Base-by-base conservation (phyloP, 495 filamentous ascomycete species). In the Talaromyces proteolyticus region DNA sequence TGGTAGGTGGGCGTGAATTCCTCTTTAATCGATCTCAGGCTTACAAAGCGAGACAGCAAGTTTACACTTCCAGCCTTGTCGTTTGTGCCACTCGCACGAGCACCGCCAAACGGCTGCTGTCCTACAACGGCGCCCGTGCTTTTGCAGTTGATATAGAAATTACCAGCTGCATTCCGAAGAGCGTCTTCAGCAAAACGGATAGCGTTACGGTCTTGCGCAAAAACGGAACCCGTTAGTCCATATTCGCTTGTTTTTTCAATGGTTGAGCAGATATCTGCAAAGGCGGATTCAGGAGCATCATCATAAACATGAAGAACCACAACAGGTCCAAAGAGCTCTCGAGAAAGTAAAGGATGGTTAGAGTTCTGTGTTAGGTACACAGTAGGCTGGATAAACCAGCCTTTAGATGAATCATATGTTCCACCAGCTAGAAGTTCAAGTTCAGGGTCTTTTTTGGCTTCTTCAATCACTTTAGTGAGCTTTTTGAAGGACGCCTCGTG, bases 121-220 rank as follows among this genome's bases (percentile, higher is more conserved):
- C 89, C 90, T 2, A 95, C 89, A 34, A 95, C 89, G 7, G 90
- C 90, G 43, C 89, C 90, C 3, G 90, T 95, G 65, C 83, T 86
- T 80, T 95, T 94, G 74, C 86, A 88, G 72, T 95, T 95, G 70
- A 94, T 81, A 66, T 94, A 94, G 69, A 92, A 94, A 70, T 94
- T 94, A 17, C 89, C 89, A 26, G 88, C 86, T 3, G 88, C 68
- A 60, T 91, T 86, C 57, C 84, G 80, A 48, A 94, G 81, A 49
- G 72, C 78, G 40, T 91, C 79, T 62, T 90, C 83, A 4, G 88
- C 88, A 29, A 77, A 59, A 14, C 77, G 76, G 49, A 91, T 66
- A 17, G 80, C 86, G 41, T 70, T 69, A 18, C 88, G 79, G 64
- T 91, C 86, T 42, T 77, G 66, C 3, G 89, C 85, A 61, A 94